Evolutionary conservation across 2,329 filamentous ascomycete genomes (phyloP), one percentile per base, ranked within the genome.

Genomic region (Penicillium brasilianum): DNA sequence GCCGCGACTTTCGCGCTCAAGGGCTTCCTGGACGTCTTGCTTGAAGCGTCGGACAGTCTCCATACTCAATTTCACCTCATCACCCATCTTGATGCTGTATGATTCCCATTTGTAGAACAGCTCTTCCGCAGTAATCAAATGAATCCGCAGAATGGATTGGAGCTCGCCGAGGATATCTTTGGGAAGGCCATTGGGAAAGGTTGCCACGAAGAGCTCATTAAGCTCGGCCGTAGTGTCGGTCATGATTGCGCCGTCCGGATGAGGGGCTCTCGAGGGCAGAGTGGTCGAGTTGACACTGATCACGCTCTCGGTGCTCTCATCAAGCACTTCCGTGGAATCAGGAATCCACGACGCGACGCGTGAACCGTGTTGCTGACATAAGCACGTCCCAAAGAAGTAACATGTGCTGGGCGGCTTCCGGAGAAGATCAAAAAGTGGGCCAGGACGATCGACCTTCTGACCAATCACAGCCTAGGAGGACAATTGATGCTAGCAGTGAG

Each of bases 81-180:
- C 92, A 25, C 93, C 92, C 88, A 98, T 93, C 78, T 94, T 96
- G 75, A 99, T 90, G 77, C 91, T 93, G 83, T 97, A 98, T 0
- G 93, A 94, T 77, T 99, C 95, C 95, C 95, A 99, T 84, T 98
- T 98, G 87, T 92, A 97, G 78, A 92, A 97, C 28, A 98, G 83
- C 74, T 98, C 95, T 76, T 98, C 89, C 36, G 88, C 84, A 16
- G 88, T 87, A 62, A 98, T 85, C 51, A 87, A 88, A 78, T 97
- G 92, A 62, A 98, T 83, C 57, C 89, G 88, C 80, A 95, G 85
- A 74, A 97, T 96, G 60, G 92, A 96, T 74, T 90, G 85, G 67
- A 99, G 83, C 79, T 97, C 93, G 56, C 84, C 81, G 66, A 92
- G 81, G 59, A 98, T 86, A 76, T 98, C 94, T 65, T 88, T 81